Percentiles rank a stretch among this genome's conserved stretches.
These are phyloP conservation scores for Phlyctochytrium bullatum DNA, from an alignment of 192 early-diverging fungal species.

Conservation along the genomic window DNA sequence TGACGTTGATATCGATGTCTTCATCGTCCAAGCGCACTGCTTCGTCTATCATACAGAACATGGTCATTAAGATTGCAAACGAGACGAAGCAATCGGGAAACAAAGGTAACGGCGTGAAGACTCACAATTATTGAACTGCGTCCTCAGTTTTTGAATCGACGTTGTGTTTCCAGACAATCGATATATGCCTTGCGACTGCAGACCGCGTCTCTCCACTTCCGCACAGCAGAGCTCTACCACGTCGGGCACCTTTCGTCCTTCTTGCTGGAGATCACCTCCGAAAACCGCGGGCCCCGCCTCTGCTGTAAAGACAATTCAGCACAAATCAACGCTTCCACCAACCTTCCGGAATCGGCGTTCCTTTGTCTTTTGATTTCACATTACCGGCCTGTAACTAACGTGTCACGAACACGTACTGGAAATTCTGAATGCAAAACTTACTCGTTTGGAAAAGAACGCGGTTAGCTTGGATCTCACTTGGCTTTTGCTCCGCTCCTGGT, in stretches of 20 bases:
- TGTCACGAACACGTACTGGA: no score
- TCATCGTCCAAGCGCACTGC: slow-evolving; percentile 43
- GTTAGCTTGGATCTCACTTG: slow-evolving; percentile 36
- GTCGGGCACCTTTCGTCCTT: slow-evolving; percentile 32
- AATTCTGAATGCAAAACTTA: slow-evolving; percentile 7
- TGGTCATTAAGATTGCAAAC: background rate
- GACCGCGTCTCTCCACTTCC: slow-evolving; percentile 41
- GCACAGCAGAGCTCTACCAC: slow-evolving; percentile 41
- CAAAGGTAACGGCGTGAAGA: slow-evolving; percentile 8
- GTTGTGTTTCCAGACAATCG: slow-evolving; percentile 49
- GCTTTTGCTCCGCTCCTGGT: slow-evolving; percentile 22
- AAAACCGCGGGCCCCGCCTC: no score
- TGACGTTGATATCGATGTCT: slow-evolving; percentile 48
- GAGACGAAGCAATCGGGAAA: background rate
- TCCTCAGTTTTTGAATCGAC: slow-evolving; percentile 38
- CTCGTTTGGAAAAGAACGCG: slow-evolving; percentile 41
- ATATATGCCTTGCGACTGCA: slow-evolving; percentile 54
- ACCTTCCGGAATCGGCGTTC: slow-evolving; percentile 26
- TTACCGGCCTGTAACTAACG: slow-evolving; percentile 23
- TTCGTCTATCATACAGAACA: slow-evolving; percentile 32
- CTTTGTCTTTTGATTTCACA: slow-evolving; percentile 34
- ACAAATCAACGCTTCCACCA: no score
- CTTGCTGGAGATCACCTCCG: slow-evolving; percentile 40
- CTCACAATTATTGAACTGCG: slow-evolving; percentile 37
- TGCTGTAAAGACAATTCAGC: no score